Conservation (phyloP, 305 asterid genomes). For the Rubia balearica region DNA sequence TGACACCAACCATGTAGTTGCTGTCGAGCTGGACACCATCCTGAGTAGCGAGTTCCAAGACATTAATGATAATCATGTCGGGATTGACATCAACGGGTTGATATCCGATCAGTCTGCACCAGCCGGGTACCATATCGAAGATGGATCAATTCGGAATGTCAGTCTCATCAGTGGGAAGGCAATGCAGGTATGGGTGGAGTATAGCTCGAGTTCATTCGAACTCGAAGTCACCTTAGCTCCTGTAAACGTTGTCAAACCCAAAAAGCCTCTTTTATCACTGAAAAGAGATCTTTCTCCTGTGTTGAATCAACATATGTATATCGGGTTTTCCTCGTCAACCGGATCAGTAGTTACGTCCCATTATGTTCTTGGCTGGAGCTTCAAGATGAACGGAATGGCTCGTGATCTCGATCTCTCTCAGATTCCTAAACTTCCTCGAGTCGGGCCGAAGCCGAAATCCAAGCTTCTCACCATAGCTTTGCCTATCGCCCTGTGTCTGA, state of each 20-base stretch:
- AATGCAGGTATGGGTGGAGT: conserved; percentile 14
- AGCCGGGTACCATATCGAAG: conserved; percentile 16
- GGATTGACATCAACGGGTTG: conserved; percentile 8
- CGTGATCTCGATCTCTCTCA: conserved; percentile 17
- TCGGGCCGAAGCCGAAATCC: conserved; percentile 22
- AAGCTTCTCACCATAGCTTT: conserved; percentile 15
- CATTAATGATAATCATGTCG: conserved; percentile 1
- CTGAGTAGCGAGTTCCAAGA: background rate
- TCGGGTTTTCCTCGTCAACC: conserved; percentile 30
- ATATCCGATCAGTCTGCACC: background rate
- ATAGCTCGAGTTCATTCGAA: background rate
- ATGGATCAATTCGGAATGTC: background rate
- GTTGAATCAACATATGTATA: conserved; percentile 16
- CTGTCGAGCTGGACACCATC: conserved; percentile 5
- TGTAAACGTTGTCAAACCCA: background rate
- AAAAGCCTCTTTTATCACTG: conserved; percentile 11
- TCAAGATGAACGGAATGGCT: conserved; percentile 22
- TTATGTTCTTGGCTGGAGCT: conserved; percentile 31
- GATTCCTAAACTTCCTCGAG: conserved; percentile 1
- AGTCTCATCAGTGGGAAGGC: conserved; percentile 9
- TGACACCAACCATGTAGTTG: background rate
- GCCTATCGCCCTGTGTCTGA: background rate
- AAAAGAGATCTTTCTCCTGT: conserved; percentile 22
- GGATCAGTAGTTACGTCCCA: conserved; percentile 22
- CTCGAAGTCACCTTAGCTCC: background rate